Base-by-base conservation (phyloP, 1,139 yeast species). In the Diutina ranongensis region DNA sequence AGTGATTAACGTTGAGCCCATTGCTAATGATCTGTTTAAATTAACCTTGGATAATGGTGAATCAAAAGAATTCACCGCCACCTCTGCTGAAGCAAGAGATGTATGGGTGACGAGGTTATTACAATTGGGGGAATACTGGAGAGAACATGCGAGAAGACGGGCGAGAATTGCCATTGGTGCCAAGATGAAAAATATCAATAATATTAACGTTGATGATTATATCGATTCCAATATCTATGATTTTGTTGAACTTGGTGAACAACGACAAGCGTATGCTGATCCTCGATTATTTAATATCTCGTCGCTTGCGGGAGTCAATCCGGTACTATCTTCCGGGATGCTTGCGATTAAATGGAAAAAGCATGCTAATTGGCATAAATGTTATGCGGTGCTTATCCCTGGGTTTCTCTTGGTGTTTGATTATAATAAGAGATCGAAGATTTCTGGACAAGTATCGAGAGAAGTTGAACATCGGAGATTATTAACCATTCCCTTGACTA, bases 341-440 rank as follows among this genome's bases (percentile, higher is more conserved):
- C 59, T 88, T 36, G 86, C 73, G 56, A 79, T 78, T 52, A 87
- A 87, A 55, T 71, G 78, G 3, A 77, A 75, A 50, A 83, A 79
- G 56, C 89, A 83, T 57, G 62, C 86, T 1, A 68, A 77, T 34
- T 87, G 86, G 60, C 66, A 64, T 44, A 75, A 74, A 49, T 76
- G 67, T 55, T 82, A 66, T 58, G 87, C 77, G 13, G 71, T 85
- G 0, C 64, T 87, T 35, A 73, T 84, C 45, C 87, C 92, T 1
- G 92, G 94, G 0, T 77, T 71, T 50, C 54, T 88, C 36, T 60
- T 80, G 1, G 57, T 86, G 3, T 76, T 64, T 51, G 13, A 38
- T n/a, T 38, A 25, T 12, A 8, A 21, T 7, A 16, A 22, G 5
- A 10, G 42, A n/a, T 35, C 40, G 2, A 15, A 12, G 13, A 13